Evolutionary conservation across 1,139 yeast species (phyloP), one percentile per base, ranked within the genome.

Genomic region (Taphrina populina): DNA sequence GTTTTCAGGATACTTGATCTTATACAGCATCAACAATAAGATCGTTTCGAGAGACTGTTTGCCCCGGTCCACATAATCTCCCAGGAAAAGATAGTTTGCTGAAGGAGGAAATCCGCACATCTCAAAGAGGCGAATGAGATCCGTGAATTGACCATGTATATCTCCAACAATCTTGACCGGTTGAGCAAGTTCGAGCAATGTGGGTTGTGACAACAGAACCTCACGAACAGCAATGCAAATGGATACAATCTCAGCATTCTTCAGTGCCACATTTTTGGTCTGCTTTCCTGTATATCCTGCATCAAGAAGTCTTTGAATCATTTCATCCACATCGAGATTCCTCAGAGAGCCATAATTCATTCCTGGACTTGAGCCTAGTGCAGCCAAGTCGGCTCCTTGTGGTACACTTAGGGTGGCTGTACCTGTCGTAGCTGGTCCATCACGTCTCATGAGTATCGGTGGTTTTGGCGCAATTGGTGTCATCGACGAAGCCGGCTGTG

Each of bases 21-120:
- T 92, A 72, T 88, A 92, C 70, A 96, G 88, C 58, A 92, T 73
- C 62, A 92, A 73, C 47, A 92, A 73, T 61, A 90, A 72, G 21
- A 92, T 90, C 0, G 97, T 90, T 68, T 92, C 98, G 59, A 92
- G 73, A 7, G 94, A 83, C 70, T 92, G 96, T 70, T 90, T 88
- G 44, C 98, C 98, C 62, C 98, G 78, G 71, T 92, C 98, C 46
- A 92, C 98, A 68, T 92, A 92, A 70, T 92, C 98, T 13, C 98
- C 98, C 57, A 92, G 71, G 64, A 92, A 90, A 61, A 92, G 74
- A 71, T 88, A 92, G 69, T 92, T 92, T 17, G 96, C 81, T 61
- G 86, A 81, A 2, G 98, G 98, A n/a, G 98, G 98, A 71, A 88
- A 92, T 20, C 97, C 98, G 73, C 97, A 90, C 73, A 87, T 88